Conservation (phyloP, 768 basidiomycete species). For the Leccinum disarticulatum region DNA sequence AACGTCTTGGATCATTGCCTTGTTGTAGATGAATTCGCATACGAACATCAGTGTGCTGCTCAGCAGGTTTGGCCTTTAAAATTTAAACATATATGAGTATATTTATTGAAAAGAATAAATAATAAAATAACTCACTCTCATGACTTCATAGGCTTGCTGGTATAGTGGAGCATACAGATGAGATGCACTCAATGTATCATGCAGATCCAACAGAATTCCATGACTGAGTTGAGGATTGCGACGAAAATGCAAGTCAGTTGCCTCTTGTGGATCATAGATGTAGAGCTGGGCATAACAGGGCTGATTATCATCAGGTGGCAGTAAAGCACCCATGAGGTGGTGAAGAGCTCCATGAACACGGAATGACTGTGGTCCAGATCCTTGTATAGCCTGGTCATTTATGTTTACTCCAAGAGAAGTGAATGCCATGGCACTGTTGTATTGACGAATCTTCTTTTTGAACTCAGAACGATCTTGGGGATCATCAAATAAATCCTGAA, state of each 20-base stretch:
- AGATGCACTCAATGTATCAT: background rate
- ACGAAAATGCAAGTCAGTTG: background rate
- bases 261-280: background rate
- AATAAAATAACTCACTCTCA: background rate
- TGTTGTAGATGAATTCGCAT: background rate
- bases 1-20: background rate
- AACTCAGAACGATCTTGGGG: background rate
- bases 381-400: background rate
- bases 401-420: slow-evolving; percentile 8
- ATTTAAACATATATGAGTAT: too few relatives aligned
- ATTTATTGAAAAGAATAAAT: too few relatives aligned
- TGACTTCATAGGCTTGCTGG: background rate
- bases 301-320: background rate
- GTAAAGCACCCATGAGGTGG: background rate
- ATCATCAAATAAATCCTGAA: background rate
- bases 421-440: slow-evolving; percentile 1
- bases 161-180: background rate
- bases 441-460: background rate
- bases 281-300: background rate
- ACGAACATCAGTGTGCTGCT: background rate
- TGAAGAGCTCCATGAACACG: background rate
- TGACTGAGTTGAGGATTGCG: background rate
- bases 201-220: too few relatives aligned
- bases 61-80: background rate
- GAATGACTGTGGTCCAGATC: background rate